These are phyloP conservation scores for Prillingera fragicola DNA, from an alignment of 1,284 basidiomycete genomes.

Conservation along the genomic window DNA sequence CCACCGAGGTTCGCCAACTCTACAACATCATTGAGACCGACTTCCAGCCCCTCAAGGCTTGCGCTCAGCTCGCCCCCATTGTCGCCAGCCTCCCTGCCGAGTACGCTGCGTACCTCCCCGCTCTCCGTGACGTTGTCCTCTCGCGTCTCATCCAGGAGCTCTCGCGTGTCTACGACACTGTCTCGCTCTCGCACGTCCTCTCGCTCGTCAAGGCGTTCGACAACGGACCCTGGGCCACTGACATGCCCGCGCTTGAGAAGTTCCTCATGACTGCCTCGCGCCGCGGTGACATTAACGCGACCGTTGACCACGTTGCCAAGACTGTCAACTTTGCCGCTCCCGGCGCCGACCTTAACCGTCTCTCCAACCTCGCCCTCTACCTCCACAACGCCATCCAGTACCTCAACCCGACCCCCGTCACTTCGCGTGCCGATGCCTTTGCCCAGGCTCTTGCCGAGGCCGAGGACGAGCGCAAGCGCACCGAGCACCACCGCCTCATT, in stretches of 20 bases:
- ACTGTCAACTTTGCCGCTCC: conserved; percentile 66
- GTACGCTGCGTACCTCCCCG: conserved; percentile 77
- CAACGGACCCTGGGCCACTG: conserved; percentile 53
- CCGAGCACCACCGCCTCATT: conserved; percentile 70
- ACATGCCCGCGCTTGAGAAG: conserved; percentile 73
- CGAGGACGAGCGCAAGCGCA: conserved; percentile 65
- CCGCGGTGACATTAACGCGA: conserved; percentile 79
- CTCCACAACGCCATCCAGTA: conserved; percentile 65
- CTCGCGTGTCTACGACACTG: conserved; percentile 86
- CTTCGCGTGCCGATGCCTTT: conserved; percentile 45
- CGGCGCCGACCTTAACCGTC: conserved; percentile 50
- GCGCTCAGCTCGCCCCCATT: conserved; percentile 74
- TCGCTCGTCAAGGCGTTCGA: conserved; percentile 70
- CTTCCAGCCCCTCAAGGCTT: conserved; percentile 90
- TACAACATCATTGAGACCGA: conserved; percentile 90
- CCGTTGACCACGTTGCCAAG: conserved; percentile 82
- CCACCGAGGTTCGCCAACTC: conserved; percentile 70
- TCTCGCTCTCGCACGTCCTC: conserved; percentile 72
- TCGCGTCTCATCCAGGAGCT: conserved; percentile 91
- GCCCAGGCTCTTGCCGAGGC: conserved; percentile 48
- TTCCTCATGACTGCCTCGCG: conserved; percentile 90
- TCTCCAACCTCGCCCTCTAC: conserved; percentile 67
- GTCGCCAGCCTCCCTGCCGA: conserved; percentile 59
- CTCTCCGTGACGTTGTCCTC: conserved; percentile 86
- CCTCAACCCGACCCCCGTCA: conserved; percentile 47